Evolutionary conservation across 164 flowering plant species (phyloP).

Genomic region (Liquidambar formosana): DNA sequence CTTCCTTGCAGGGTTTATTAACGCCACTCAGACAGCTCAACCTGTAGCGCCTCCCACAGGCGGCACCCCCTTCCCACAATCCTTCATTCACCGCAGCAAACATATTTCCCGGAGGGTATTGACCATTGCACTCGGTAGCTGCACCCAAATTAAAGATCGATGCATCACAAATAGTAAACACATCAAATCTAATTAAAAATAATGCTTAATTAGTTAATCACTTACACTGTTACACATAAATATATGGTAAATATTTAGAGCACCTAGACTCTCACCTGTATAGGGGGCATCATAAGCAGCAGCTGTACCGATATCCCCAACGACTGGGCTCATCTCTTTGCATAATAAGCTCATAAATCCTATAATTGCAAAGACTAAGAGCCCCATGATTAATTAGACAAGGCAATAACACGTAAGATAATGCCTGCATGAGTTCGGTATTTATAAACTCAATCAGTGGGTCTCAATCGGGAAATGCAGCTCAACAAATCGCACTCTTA

Average conservation of each 20-base stretch:
- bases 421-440: too few relatives aligned
- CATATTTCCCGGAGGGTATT: slow-evolving; percentile 23
- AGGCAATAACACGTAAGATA: too few relatives aligned
- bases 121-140: slow-evolving; percentile 30
- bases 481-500: too few relatives aligned
- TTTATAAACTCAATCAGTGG: too few relatives aligned
- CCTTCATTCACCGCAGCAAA: slow-evolving; percentile 26
- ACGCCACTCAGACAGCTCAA: slow-evolving; percentile 24
- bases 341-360: not conserved
- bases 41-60: slow-evolving; percentile 24
- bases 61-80: slow-evolving; percentile 32
- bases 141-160: not conserved
- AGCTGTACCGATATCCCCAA: slow-evolving; percentile 9
- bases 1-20: slow-evolving; percentile 18
- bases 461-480: too few relatives aligned
- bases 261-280: not conserved
- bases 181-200: not conserved
- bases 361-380: too few relatives aligned
- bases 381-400: too few relatives aligned
- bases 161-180: not conserved
- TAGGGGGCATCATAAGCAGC: slow-evolving; percentile 7
- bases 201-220: too few relatives aligned
- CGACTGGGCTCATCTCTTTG: not conserved
- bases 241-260: too few relatives aligned
- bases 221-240: too few relatives aligned